Percentiles rank a stretch among this genome's conserved stretches.
These are phyloP conservation scores for Coemansia aciculifera DNA, from an alignment of 192 early-diverging fungal genomes.

Conservation along the genomic window DNA sequence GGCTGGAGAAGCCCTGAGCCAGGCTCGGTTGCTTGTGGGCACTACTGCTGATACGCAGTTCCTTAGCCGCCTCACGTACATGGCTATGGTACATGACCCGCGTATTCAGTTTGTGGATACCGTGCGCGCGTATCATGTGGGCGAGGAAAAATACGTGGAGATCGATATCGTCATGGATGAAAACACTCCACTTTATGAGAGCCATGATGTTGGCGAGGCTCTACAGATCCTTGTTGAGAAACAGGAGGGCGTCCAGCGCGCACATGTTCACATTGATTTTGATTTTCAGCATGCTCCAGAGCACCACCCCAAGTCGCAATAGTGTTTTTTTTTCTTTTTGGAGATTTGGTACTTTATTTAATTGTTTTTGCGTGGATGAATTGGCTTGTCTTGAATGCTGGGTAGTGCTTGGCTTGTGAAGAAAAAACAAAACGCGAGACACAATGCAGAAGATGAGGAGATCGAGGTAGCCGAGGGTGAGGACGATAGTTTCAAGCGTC, in stretches of 20 bases:
- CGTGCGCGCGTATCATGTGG: conserved; percentile 78
- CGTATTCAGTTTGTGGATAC: conserved; percentile 66
- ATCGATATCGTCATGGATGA: conserved; percentile 90
- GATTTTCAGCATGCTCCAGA: conserved; percentile 80
- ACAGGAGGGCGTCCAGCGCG: conserved; percentile 79
- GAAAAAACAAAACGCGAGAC: no score
- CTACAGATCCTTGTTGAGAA: conserved; percentile 83
- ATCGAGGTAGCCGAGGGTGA: conserved; percentile 47
- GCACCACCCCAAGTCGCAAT: conserved; percentile 57
- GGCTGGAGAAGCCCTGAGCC: conserved; percentile 61
- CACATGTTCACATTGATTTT: conserved; percentile 92
- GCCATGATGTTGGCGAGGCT: conserved; percentile 86
- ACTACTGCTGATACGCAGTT: conserved; percentile 74
- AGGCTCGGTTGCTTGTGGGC: conserved; percentile 69
- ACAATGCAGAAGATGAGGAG: conserved; percentile 14
- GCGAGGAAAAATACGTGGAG: conserved; percentile 83
- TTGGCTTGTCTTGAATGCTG: no score
- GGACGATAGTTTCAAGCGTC: conserved; percentile 14
- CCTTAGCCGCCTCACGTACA: conserved; percentile 78
- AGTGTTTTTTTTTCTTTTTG: no score
- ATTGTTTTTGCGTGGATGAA: not conserved
- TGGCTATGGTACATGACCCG: conserved; percentile 69
- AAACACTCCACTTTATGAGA: conserved; percentile 70
- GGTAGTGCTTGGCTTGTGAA: no score
- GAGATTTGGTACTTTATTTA: not conserved